These are phyloP conservation scores for Cercophora newfieldiana DNA, from an alignment of 495 filamentous ascomycete species.

Conservation along the genomic window DNA sequence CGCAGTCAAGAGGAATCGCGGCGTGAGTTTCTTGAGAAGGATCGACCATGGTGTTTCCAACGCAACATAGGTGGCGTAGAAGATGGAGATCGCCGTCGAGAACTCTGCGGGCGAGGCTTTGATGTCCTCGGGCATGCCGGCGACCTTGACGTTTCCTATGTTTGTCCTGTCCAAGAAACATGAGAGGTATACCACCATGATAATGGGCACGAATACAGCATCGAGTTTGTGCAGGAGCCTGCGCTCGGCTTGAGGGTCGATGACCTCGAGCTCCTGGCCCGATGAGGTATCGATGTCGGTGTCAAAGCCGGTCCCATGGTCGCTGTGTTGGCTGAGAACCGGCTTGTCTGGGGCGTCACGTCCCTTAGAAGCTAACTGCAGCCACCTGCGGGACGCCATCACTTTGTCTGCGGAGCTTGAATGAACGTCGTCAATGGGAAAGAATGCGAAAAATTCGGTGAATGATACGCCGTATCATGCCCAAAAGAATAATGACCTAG, in stretches of 20 bases:
- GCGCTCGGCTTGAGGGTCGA: constrained; percentile 56
- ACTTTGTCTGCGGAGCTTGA: neutral
- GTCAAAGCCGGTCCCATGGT: neutral
- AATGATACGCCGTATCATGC: neutral
- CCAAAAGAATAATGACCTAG: neutral
- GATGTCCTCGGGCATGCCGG: constrained; percentile 46
- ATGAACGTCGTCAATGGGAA: too few relatives aligned
- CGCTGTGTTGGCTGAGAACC: neutral
- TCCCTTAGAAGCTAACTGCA: neutral
- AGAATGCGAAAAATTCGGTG: neutral
- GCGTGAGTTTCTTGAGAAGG: constrained; percentile 66
- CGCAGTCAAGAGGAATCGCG: constrained; percentile 59
- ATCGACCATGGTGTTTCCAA: constrained; percentile 79
- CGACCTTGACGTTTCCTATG: constrained; percentile 51
- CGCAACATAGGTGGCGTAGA: constrained; percentile 80
- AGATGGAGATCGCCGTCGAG: constrained; percentile 69
- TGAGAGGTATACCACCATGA: constrained; percentile 56
- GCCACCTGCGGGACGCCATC: neutral
- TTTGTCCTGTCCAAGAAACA: constrained; percentile 60
- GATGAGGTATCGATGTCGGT: constrained; percentile 9
- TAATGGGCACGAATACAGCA: constrained; percentile 49
- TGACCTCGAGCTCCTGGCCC: neutral
- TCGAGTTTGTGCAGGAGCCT: constrained; percentile 55
- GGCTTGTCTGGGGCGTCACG: neutral
- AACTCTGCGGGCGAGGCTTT: constrained; percentile 57